Conservation (phyloP, 2,329 filamentous ascomycete species). For the Pseudodiploospora longispora region DNA sequence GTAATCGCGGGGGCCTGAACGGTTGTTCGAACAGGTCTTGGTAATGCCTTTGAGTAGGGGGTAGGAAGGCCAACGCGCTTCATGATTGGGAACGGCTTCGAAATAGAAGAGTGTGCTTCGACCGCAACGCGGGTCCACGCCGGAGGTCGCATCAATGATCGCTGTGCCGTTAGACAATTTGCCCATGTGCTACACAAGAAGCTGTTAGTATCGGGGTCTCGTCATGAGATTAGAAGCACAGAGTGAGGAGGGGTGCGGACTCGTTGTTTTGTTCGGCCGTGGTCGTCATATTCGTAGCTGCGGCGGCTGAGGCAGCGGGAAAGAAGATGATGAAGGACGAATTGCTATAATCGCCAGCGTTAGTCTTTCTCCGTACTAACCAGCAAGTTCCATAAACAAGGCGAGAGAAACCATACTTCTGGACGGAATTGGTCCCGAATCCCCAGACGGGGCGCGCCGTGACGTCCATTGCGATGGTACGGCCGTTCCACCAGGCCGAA, state of each 20-base stretch:
- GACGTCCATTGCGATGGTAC: slow-evolving; percentile 11
- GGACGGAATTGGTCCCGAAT: slow-evolving; percentile 8
- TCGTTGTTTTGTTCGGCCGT: slow-evolving; percentile 2
- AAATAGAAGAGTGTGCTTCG: slow-evolving; percentile 15
- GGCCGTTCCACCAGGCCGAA: neutral
- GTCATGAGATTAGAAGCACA: neutral
- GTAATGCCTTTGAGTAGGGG: neutral
- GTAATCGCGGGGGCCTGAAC: neutral
- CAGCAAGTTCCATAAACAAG: neutral
- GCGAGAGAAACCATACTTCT: slow-evolving; percentile 8
- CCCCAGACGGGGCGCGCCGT: slow-evolving; percentile 11
- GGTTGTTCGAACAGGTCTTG: neutral
- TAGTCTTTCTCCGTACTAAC: neutral
- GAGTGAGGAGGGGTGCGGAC: neutral
- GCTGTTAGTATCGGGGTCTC: neutral
- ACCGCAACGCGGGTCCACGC: slow-evolving; percentile 24
- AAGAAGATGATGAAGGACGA: slow-evolving; percentile 20
- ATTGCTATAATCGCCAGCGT: slow-evolving; percentile 10
- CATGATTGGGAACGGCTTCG: slow-evolving; percentile 21
- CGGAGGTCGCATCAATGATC: slow-evolving; percentile 14
- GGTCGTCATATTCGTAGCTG: neutral
- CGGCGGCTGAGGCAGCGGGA: slow-evolving; percentile 7
- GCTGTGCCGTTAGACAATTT: slow-evolving; percentile 12
- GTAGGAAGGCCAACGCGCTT: slow-evolving; percentile 20
- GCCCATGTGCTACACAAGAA: slow-evolving; percentile 15